Conservation (phyloP, 441 rosid species). For the Theobroma grandiflorum region DNA sequence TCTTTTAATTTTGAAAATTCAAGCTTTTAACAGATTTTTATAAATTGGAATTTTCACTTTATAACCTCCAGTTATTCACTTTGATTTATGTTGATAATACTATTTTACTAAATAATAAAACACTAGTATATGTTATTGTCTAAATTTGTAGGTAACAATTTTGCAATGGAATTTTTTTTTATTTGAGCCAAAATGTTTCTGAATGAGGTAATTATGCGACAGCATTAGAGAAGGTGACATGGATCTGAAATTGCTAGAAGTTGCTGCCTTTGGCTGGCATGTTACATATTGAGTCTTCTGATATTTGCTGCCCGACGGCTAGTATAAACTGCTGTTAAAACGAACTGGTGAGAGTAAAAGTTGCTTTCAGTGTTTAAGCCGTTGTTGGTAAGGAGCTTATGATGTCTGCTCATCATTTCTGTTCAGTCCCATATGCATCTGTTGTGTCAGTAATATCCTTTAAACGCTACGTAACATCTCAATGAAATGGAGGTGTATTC, state of each 20-base stretch:
- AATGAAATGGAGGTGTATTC: neutral
- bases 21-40: too few relatives aligned
- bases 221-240: too few relatives aligned
- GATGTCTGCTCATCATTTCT: neutral
- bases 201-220: too few relatives aligned
- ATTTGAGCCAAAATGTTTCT: too few relatives aligned
- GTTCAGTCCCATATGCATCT: neutral
- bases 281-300: neutral
- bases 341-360: neutral
- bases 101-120: too few relatives aligned
- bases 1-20: too few relatives aligned
- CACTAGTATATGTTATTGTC: too few relatives aligned
- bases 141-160: too few relatives aligned
- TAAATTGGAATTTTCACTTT: too few relatives aligned
- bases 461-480: neutral
- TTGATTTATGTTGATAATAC: too few relatives aligned
- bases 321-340: neutral
- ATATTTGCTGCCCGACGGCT: neutral
- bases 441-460: neutral
- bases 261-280: neutral
- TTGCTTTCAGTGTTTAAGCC: neutral
- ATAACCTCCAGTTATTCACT: too few relatives aligned
- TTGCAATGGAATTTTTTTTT: too few relatives aligned
- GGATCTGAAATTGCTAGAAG: neutral
- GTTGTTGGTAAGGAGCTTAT: neutral